These are phyloP conservation scores for Hirschioporus abietinus DNA, from an alignment of 768 basidiomycete genomes.

Conservation along the genomic window DNA sequence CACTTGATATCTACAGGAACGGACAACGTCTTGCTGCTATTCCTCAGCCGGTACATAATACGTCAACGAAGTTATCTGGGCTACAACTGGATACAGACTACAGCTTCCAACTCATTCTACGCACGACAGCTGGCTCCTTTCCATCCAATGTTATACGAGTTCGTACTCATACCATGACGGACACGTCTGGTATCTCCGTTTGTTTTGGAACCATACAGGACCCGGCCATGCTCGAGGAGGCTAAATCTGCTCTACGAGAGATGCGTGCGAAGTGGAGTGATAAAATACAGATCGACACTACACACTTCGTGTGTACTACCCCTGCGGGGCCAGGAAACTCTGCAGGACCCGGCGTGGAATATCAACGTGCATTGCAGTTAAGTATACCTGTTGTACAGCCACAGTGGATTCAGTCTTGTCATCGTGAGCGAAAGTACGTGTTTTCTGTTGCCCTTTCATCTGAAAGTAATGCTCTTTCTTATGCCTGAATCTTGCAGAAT, in stretches of 20 bases:
- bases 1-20: conserved; percentile 91
- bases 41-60: conserved; percentile 76
- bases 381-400: conserved; percentile 95
- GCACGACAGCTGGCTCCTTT: conserved; percentile 88
- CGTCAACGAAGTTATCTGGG: conserved; percentile 81
- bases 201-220: conserved; percentile 93
- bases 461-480: not conserved
- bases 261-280: conserved; percentile 92
- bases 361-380: conserved; percentile 90
- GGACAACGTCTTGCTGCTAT: conserved; percentile 83
- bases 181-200: conserved; percentile 91
- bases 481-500: conserved; percentile 44
- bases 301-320: conserved; percentile 95
- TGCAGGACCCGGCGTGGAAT: conserved; percentile 74
- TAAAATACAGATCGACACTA: conserved; percentile 95
- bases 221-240: conserved; percentile 66
- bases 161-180: conserved; percentile 89
- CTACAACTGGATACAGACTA: conserved; percentile 82
- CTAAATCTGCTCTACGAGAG: conserved; percentile 71
- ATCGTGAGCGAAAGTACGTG: conserved; percentile 73
- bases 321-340: conserved; percentile 60
- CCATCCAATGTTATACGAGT: conserved; percentile 80
- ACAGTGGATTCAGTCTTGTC: conserved; percentile 90
- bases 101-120: conserved; percentile 89
- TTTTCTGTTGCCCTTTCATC: conserved; percentile 2